A percentile compares a stretch with the other conserved stretches of the same genome.
These are phyloP conservation scores for Phytophthora macrochlamydospora DNA, from an alignment of 352 stramenopile genomes.

Conservation along the genomic window DNA sequence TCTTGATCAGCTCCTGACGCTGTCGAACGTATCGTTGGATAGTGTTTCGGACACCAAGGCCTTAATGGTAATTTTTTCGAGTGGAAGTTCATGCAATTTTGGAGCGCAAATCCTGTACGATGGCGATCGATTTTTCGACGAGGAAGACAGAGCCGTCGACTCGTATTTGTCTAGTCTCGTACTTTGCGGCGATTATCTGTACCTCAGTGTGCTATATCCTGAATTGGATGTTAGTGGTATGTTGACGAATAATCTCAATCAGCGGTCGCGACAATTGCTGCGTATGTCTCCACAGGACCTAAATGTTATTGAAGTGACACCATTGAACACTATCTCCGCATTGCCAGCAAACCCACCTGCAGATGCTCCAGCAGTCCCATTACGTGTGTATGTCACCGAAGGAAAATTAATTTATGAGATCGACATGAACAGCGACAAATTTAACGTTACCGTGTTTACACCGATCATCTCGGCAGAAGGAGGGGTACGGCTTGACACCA, in stretches of 20 bases:
- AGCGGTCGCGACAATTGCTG: slow-evolving; percentile 20
- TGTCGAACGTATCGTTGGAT: slow-evolving; percentile 18
- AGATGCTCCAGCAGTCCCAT: not conserved
- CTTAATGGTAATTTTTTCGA: slow-evolving; percentile 35
- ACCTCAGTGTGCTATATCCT: slow-evolving; percentile 49
- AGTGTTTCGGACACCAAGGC: slow-evolving; percentile 29
- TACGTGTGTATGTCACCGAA: slow-evolving; percentile 56
- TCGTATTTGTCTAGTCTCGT: slow-evolving; percentile 59
- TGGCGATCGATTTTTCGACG: slow-evolving; percentile 36
- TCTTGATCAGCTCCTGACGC: slow-evolving; percentile 29
- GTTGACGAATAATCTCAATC: slow-evolving; percentile 8
- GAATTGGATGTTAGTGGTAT: slow-evolving; percentile 13
- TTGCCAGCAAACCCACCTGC: not conserved
- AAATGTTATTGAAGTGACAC: slow-evolving; percentile 18
- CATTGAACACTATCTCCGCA: slow-evolving; percentile 2
- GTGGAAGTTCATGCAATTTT: slow-evolving; percentile 11
- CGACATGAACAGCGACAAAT: slow-evolving; percentile 34
- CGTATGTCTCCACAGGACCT: slow-evolving; percentile 32
- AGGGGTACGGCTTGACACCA: slow-evolving; percentile 19
- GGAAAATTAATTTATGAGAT: slow-evolving; percentile 64
- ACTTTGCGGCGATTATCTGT: slow-evolving; percentile 46
- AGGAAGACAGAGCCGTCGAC: slow-evolving; percentile 33
- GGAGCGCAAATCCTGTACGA: slow-evolving; percentile 27
- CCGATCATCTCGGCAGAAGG: slow-evolving; percentile 9
- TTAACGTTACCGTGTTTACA: slow-evolving; percentile 50